A percentile compares a stretch with the other conserved stretches of the same genome.
Conservation (phyloP, 768 basidiomycete genomes). For the Kwoniella botswanensis region DNA sequence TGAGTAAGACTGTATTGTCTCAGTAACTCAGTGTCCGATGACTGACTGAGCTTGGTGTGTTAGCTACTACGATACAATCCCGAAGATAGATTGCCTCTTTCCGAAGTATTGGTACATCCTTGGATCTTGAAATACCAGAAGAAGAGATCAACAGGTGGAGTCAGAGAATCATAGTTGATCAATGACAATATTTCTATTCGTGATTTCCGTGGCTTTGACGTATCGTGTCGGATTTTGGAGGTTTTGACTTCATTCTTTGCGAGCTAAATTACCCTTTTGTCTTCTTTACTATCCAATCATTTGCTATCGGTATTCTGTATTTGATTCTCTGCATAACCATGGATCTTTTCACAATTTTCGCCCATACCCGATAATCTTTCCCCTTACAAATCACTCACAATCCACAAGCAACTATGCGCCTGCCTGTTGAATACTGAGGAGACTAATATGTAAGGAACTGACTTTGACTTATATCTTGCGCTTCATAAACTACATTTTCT, state of each 20-base stretch:
- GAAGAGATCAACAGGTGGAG: constrained; percentile 31
- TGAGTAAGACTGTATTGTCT: constrained; percentile 52
- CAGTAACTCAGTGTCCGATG: not conserved
- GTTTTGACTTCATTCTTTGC: too few species aligned
- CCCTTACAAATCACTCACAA: too few species aligned
- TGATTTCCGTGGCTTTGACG: too few species aligned
- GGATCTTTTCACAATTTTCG: not conserved
- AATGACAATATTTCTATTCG: too few species aligned
- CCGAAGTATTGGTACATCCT: constrained; percentile 77
- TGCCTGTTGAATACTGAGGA: too few species aligned
- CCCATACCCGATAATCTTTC: not conserved
- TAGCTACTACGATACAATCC: constrained; percentile 83
- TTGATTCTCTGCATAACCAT: not conserved
- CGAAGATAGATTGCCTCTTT: constrained; percentile 72
- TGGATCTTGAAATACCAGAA: constrained; percentile 69
- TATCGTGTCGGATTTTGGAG: too few species aligned
- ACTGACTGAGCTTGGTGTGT: not conserved
- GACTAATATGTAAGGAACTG: too few species aligned
- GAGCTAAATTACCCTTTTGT: too few species aligned
- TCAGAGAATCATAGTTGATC: constrained; percentile 15
- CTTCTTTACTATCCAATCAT: too few species aligned
- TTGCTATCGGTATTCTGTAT: not conserved
- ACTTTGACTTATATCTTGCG: too few species aligned
- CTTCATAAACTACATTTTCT: too few species aligned
- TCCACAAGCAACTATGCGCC: too few species aligned